Base-by-base conservation (phyloP, 129 eudicot species). In the Tanacetum coccineum region DNA sequence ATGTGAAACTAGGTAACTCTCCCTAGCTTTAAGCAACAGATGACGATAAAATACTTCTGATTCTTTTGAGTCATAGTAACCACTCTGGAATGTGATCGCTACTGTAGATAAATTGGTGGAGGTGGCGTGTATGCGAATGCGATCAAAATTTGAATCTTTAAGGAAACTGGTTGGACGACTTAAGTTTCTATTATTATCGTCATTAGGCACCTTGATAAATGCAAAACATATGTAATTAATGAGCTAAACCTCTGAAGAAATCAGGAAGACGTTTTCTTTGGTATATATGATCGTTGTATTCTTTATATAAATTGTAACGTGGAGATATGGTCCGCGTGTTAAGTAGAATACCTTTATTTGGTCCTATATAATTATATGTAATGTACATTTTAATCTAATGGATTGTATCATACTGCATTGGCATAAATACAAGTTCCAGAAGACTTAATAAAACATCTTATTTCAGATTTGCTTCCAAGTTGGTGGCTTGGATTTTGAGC, bases 401-500 rank as follows among this genome's bases (percentile, higher is more conserved):
- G 49, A 15, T 44, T 14, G 18, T 22, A 22, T 52, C 13, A 49
- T 65, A 22, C 56, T 78, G 21, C 32, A 50, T 58, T 25, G 25
- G 18, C 51, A 40, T 78, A 17, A 48, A 44, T 64, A 56, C 61
- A 78, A 26, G 39, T 70, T 64, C 70, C 42, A 18, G 64, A 44
- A 12, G 45, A 65, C 51, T 62, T 67, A 52, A 71, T 45, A 64
- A 48, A 63, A 57, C 71, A 49, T 69, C 60, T 32, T 62, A 52
- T 79, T 76, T 68, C 89, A 93, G 99, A 77, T 93, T 89, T 86
- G 95, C 95, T 72, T 90, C 99, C 81, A 80, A 87, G 76, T 70
- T 93, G 70, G 14, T 86, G 74, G 95, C 96, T 70, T 86, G 90
- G 92, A 75, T 77, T 75, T 79, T 93, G 78, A 84, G 96, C 76